Base-by-base conservation (phyloP, 1,284 basidiomycete genomes). In the Melampsora americana region DNA sequence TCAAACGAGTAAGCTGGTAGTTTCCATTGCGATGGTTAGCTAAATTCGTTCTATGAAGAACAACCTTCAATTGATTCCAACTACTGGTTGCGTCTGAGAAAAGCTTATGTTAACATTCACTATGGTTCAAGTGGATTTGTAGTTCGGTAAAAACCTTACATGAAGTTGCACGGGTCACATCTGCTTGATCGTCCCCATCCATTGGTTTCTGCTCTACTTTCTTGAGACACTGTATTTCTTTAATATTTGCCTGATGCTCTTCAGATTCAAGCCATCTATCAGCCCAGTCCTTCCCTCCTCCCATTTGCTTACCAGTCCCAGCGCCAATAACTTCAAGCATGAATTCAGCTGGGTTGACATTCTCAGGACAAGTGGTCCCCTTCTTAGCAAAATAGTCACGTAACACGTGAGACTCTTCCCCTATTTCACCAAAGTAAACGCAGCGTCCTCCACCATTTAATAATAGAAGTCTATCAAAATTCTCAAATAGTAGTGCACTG, bases 1-100 rank as follows among this genome's bases (percentile, higher is more conserved):
- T 92, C 64, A 94, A 85, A 68, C 93, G 88, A 65, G 89, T 93
- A 85, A 91, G 91, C 77, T 85, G 84, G 81, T 92, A 93, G 79
- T 93, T 88, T 0, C 91, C 89, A 20, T 89, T 91, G 75, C 93
- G 86, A 90, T 91, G 95, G 35, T 94, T 85, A 2, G 91, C 89
- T 30, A 86, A 82, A 81, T 90, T 89, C 81, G 93, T 93, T 67
- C 94, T 86, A 50, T 85, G 79, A 20, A 90, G 86, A 70, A 95
- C 92, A 7, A 87, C 86, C 81, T 87, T 87, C 79, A 96, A 85
- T 83, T 96, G 94, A 81, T 89, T 90, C 77, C 85, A 82, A 85
- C 92, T 90, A 0, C 89, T 86, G 0, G 92, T 92, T 0, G 93
- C 85, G 79, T 85, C 82, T 78, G 78, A 75, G 39, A 61, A 35